Conservation (phyloP, 805 yeast genomes). For the Cyberlindnera lachancei region DNA sequence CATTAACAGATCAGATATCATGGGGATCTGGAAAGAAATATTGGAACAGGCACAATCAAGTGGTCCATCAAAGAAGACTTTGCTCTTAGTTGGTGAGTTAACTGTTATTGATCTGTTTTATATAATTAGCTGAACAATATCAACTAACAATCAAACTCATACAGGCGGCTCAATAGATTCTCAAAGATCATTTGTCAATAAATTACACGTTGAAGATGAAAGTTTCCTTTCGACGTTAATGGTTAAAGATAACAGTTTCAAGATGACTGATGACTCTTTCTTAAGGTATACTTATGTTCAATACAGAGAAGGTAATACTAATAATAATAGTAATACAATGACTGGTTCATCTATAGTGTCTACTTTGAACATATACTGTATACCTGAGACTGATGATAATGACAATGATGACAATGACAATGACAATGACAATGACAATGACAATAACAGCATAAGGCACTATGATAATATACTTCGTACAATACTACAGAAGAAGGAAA, state of each 20-base stretch:
- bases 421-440: too few species aligned
- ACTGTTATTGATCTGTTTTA: too few species aligned
- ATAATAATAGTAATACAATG: neutral
- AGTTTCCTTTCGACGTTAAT: constrained; percentile 2
- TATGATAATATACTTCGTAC: too few species aligned
- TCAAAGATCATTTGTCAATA: constrained; percentile 11
- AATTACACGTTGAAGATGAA: constrained; percentile 5
- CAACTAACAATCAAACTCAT: neutral
- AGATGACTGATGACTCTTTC: neutral
- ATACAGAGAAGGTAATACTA: neutral
- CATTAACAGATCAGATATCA: too few species aligned
- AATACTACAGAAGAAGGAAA: constrained; percentile 2
- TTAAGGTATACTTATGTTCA: too few species aligned
- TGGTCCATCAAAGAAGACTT: neutral
- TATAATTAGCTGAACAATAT: too few species aligned
- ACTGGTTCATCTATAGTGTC: constrained; percentile 1
- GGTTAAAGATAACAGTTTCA: neutral
- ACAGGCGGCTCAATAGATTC: constrained; percentile 12
- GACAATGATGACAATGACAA: too few species aligned
- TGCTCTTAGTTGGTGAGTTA: constrained; percentile 1
- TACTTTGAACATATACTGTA: constrained; percentile 12
- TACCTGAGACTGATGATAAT: too few species aligned
- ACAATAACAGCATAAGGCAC: too few species aligned
- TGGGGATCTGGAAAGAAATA: constrained; percentile 14
- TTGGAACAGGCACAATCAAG: constrained; percentile 5